phyloP scores from a whole-genome alignment of 1,139 yeast genomes.

The Geotrichum citri-aurantii region DNA sequence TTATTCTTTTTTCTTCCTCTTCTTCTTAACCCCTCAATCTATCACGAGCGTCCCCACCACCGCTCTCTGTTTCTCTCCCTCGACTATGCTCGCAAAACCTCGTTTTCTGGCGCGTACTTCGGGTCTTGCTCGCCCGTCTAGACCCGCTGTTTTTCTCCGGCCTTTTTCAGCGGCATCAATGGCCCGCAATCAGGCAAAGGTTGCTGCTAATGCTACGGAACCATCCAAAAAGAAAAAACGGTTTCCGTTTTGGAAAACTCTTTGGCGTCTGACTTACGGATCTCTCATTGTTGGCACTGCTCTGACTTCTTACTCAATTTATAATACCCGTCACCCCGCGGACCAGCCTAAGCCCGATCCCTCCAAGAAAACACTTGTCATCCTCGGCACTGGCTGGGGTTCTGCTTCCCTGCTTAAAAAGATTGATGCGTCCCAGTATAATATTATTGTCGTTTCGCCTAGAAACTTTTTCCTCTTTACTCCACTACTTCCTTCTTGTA shows the following conservation, averaged over 20 bases:
- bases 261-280: slow-evolving; percentile 34
- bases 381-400: slow-evolving; percentile 92
- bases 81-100: not conserved
- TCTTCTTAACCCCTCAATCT: not conserved
- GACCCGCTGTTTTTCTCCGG: not conserved
- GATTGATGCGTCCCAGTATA: slow-evolving; percentile 79
- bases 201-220: not conserved
- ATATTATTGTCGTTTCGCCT: slow-evolving; percentile 86
- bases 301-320: slow-evolving; percentile 34
- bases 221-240: slow-evolving; percentile 2
- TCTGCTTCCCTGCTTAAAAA: slow-evolving; percentile 55
- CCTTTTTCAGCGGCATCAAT: slow-evolving; percentile 2
- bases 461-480: slow-evolving; percentile 93
- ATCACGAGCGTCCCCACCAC: not conserved
- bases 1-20: not conserved
- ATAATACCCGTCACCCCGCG: slow-evolving; percentile 36
- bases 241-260: slow-evolving; percentile 27
- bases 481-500: slow-evolving; percentile 87
- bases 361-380: slow-evolving; percentile 79
- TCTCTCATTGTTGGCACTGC: slow-evolving; percentile 32
- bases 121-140: not conserved
- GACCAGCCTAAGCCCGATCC: slow-evolving; percentile 39
- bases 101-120: not conserved
- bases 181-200: not conserved
- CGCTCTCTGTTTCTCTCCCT: no score